Percentiles rank a stretch among this genome's conserved stretches.
These are phyloP conservation scores for Trichoderma reesei DNA, from an alignment of 495 filamentous ascomycete species.

Conservation along the genomic window DNA sequence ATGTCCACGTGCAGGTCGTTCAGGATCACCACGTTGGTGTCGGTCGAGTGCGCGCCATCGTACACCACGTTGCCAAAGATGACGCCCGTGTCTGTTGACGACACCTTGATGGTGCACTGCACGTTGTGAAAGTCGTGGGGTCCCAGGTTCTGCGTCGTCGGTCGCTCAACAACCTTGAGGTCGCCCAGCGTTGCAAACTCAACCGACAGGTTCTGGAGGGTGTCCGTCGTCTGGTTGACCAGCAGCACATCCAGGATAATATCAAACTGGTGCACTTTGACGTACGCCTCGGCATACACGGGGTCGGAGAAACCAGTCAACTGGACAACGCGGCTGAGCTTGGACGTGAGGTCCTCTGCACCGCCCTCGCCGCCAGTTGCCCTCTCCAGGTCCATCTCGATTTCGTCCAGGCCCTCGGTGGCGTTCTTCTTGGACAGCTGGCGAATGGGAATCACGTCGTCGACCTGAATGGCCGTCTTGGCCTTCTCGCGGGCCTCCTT, in stretches of 20 bases:
- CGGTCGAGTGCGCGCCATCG: conserved; percentile 88
- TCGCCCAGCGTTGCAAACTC: conserved; percentile 98
- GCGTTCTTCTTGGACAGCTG: conserved; percentile 88
- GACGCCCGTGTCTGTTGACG: conserved; percentile 94
- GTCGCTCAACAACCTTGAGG: conserved; percentile 94
- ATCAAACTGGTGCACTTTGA: conserved; percentile 98
- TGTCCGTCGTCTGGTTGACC: conserved; percentile 96
- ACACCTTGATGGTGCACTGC: conserved; percentile 98
- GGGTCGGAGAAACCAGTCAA: conserved; percentile 97
- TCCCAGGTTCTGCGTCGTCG: conserved; percentile 88
- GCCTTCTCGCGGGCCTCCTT: conserved; percentile 87
- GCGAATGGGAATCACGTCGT: conserved; percentile 85
- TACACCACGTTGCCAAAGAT: conserved; percentile 99
- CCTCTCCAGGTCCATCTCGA: conserved; percentile 84
- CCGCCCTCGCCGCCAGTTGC: conserved; percentile 85
- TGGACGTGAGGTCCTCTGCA: conserved; percentile 75
- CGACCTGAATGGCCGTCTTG: conserved; percentile 88
- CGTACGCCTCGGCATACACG: conserved; percentile 96
- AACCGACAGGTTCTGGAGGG: conserved; percentile 91
- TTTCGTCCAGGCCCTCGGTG: conserved; percentile 73
- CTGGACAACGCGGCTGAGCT: conserved; percentile 92
- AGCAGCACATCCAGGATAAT: conserved; percentile 95
- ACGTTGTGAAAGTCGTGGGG: conserved; percentile 97
- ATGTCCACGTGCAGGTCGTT: conserved; percentile 99
- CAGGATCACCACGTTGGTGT: conserved; percentile 94